A percentile compares a stretch with the other conserved stretches of the same genome.
Conservation (phyloP, 2,329 filamentous ascomycete genomes). For the Talaromyces rugulosus region DNA sequence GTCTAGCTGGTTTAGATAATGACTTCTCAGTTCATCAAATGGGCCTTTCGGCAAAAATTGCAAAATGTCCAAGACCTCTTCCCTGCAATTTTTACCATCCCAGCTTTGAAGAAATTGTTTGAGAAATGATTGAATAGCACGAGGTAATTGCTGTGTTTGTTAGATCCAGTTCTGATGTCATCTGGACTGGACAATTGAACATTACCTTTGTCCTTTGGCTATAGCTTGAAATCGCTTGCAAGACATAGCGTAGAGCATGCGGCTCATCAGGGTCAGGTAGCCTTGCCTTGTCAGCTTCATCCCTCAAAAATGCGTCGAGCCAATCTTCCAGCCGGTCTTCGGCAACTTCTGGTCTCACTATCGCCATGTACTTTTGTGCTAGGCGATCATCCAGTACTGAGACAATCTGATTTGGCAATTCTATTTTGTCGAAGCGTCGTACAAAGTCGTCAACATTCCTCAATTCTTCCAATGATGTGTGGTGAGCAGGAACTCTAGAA, state of each 20-base stretch:
- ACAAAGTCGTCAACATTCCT: conserved; percentile 67
- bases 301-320: conserved; percentile 36
- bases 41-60: conserved; percentile 29
- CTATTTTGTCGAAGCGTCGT: conserved; percentile 69
- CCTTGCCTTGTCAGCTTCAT: conserved; percentile 29
- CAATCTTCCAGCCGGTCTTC: conserved; percentile 33
- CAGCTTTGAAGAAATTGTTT: conserved; percentile 56
- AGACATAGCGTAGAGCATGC: conserved; percentile 32
- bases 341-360: conserved; percentile 57
- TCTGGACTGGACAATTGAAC: neutral
- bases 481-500: conserved; percentile 62
- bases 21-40: conserved; percentile 29
- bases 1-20: conserved; percentile 40
- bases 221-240: conserved; percentile 31
- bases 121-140: conserved; percentile 30
- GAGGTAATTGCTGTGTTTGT: conserved; percentile 27
- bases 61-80: conserved; percentile 34
- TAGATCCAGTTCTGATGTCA: conserved; percentile 6
- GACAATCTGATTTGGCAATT: conserved; percentile 76
- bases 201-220: conserved; percentile 36
- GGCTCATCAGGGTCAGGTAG: conserved; percentile 45
- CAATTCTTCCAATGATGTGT: conserved; percentile 66
- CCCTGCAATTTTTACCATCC: conserved; percentile 56
- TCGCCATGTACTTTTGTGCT: conserved; percentile 68
- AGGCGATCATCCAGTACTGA: conserved; percentile 72